Evolutionary conservation across 2,329 filamentous ascomycete species (phyloP), one percentile per base, ranked within the genome.

Genomic region (Pestalotiopsis sp.): DNA sequence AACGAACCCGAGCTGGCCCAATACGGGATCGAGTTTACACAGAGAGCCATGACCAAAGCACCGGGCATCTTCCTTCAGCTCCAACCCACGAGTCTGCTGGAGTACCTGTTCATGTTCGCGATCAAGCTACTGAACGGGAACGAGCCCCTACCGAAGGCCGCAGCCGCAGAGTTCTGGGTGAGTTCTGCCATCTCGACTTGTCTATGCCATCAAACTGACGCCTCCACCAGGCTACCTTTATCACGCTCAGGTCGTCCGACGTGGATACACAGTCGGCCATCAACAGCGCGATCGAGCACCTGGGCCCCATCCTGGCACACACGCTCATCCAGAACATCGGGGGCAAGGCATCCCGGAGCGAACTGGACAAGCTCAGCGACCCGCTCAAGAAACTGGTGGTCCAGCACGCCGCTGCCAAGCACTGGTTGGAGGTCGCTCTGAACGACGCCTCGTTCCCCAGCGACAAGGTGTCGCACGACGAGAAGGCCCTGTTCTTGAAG

Each of bases 91-190:
- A 84, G 86, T 1, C 83, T 86, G 12, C 83, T 92, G 1, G 89
- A 92, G 69, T 89, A 86, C 73, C 86, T 94, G 70, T 92, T 97
- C 74, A 81, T 90, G 66, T 95, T 95, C 74, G 87, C 90, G 0
- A 82, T 96, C 13, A 87, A 89, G 73, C 90, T 93, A 7, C 81
- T 97, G 6, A 86, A 90, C 58, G 91, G 91, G 13, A 89, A 86
- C 38, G 93, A 96, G 69, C 90, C 92, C 0, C 82, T 97, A 11
- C 92, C 93, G 0, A 97, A 96, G 80, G 87, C 87, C 38, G 88
- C 92, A 2, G 88, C 93, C 1, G 88, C 90, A 9, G 89, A 92
- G 36, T 93, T 97, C 70, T 96, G 93, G 92, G 90, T 92, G 80
- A 73, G 84, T 75, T 65, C 68, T 36, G 40, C 4, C 14, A 20